A percentile compares a stretch with the other conserved stretches of the same genome.
These are phyloP conservation scores for Fusarium sp. DNA, from an alignment of 2,329 filamentous ascomycete species.

Conservation along the genomic window DNA sequence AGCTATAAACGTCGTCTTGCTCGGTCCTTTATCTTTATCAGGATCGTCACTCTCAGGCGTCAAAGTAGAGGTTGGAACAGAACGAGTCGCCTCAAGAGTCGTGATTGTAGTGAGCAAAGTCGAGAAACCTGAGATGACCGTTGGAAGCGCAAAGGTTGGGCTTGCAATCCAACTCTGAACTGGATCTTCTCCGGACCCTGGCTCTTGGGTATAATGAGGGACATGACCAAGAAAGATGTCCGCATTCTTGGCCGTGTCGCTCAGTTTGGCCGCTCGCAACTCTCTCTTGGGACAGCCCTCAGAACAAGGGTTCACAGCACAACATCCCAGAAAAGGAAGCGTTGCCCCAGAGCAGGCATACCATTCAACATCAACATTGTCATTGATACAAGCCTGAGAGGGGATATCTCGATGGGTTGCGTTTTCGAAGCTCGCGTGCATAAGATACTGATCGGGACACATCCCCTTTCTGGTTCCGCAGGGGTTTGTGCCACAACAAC, in stretches of 20 bases:
- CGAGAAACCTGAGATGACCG: neutral
- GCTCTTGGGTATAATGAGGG: neutral
- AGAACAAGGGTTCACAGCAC: slow-evolving; percentile 40
- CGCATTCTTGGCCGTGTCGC: slow-evolving; percentile 1
- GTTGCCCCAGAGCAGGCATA: slow-evolving; percentile 46
- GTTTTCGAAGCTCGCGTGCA: slow-evolving; percentile 43
- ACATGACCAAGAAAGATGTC: neutral
- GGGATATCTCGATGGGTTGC: slow-evolving; percentile 41
- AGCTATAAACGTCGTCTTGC: neutral
- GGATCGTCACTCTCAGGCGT: neutral
- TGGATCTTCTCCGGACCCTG: fast-evolving
- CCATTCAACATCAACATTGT: slow-evolving; percentile 42
- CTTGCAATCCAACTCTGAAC: neutral
- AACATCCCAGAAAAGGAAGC: slow-evolving; percentile 53
- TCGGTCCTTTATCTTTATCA: neutral
- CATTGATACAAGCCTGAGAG: slow-evolving; percentile 46
- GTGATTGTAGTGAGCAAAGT: neutral
- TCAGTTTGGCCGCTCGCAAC: slow-evolving; percentile 32
- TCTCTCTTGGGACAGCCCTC: slow-evolving; percentile 17
- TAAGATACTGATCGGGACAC: slow-evolving; percentile 36
- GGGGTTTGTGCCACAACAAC: slow-evolving; percentile 52
- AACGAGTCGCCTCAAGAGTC: neutral
- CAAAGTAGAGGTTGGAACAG: fast-evolving
- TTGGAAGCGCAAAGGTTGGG: neutral
- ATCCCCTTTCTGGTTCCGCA: slow-evolving; percentile 40